Evolutionary conservation across 208 protist genomes (phyloP), one percentile per base, ranked within the genome.

Genomic region (Acanthamoeba castellanii): DNA sequence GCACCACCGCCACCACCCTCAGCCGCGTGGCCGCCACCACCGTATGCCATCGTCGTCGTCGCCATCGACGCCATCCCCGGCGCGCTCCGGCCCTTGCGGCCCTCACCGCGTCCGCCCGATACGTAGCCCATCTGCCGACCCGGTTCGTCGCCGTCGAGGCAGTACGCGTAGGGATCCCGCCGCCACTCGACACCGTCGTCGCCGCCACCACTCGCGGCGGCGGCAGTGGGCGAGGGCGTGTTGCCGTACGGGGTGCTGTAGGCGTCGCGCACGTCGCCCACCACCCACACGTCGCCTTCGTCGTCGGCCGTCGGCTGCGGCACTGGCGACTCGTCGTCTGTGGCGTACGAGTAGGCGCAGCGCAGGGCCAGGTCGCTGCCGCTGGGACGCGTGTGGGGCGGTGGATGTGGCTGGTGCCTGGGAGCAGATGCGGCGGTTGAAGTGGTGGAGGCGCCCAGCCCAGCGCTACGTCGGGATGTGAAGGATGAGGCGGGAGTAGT

Each of bases 321-420:
- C 64, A 82, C n/a, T 16, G 72, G 72, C 13, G 42, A 82, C 27
- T 82, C 72, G 30, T 82, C 72, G 6, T 74, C 66, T 4, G 66
- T 74, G 66, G 72, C 72, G 72, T 82, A 70, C 20, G 64, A 70
- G 64, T 70, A 82, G 72, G 72, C 42, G n/a, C 42, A 82, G 72
- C 72, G 72, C 18, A 82, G 14, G 70, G 70, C 27, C 70, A 78
- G 11, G 14, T 78, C n/a, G 30, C 70, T 13, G 14, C 6, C n/a
- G 30, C 70, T 13, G n/a, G 70, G 30, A 64, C 57, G 14, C 9
- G 57, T 25, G 14, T 64, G 57, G 9, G 57, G 57, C 57, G 9
- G 57, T 20, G n/a, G n/a, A n/a, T n/a, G n/a, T n/a, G n/a, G n/a
- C 37, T 37, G 37, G 37, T 37, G 37, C 37, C 52, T 18, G 16